Conservation (phyloP, 2,329 filamentous ascomycete genomes). For the Penicillium sp. region DNA sequence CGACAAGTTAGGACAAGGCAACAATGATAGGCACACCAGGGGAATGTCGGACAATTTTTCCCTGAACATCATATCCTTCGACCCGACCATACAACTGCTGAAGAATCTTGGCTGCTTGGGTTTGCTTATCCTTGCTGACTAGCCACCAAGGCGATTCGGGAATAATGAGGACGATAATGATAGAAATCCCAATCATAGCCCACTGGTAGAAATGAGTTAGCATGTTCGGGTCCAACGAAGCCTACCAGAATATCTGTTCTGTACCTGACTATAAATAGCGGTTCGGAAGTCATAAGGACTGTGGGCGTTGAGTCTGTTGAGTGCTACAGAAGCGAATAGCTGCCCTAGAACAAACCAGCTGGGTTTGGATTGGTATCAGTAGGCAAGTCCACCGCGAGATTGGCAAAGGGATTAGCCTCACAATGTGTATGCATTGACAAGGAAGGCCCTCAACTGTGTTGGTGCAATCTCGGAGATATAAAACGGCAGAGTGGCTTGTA, state of each 20-base stretch:
- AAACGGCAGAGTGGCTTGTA: conserved; percentile 44
- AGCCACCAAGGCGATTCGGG: conserved; percentile 42
- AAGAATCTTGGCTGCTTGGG: conserved; percentile 34
- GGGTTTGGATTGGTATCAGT: neutral
- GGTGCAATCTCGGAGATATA: conserved; percentile 47
- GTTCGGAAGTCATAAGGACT: conserved; percentile 38
- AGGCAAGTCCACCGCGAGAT: neutral
- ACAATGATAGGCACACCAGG: neutral
- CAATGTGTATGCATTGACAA: conserved; percentile 44
- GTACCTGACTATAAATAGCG: conserved; percentile 46
- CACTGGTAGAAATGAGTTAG: no score
- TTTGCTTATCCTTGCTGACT: conserved; percentile 32
- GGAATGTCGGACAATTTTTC: conserved; percentile 36
- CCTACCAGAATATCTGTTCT: neutral
- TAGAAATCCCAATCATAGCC: conserved; percentile 46
- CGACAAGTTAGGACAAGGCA: neutral
- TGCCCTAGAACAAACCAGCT: conserved; percentile 47
- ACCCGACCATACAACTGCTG: conserved; percentile 28
- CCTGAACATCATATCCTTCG: conserved; percentile 33
- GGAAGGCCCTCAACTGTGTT: conserved; percentile 42
- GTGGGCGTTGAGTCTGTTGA: conserved; percentile 35
- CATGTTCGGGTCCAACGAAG: no score
- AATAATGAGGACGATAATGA: conserved; percentile 40
- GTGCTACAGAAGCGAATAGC: conserved; percentile 45
- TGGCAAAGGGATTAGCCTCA: conserved; percentile 15